Evolutionary conservation across 352 stramenopile genomes (phyloP), one percentile per base, ranked within the genome.

Genomic region (Saprolegnia parasitica): DNA sequence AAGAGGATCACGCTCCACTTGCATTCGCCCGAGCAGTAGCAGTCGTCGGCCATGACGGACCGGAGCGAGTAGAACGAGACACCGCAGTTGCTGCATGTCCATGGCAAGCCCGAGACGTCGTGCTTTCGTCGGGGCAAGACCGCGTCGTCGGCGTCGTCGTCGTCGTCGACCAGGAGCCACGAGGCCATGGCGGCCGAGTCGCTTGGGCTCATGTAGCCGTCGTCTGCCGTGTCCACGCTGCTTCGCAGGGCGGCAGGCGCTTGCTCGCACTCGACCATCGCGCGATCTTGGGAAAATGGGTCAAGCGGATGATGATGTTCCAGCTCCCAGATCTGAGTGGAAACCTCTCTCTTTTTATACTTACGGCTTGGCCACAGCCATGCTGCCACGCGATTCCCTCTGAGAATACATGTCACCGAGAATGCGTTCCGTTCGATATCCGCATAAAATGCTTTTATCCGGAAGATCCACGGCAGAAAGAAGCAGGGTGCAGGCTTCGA

Each of bases 1-100:
- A 88, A 89, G 79, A 94, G 89, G 62, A 92, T 89, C 61, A 94
- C 84, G 67, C 86, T 94, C 86, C 86, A 94, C 74, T 94, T 94
- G 83, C 86, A 94, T 75, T 94, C 86, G 65, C 86, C 86, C 35
- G 86, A 94, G 75, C 86, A 94, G 72, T 92, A 94, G 72, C 78
- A 89, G 58, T 91, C 81, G 64, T 87, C 72, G 40, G 88, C 81
- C 50, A 83, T 75, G 3, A 77, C 74, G 47, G 85, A 81, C 56
- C 86, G 80, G 56, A 92, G 74, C 56, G 83, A 89, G 71, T 90
- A 92, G 74, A 91, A 94, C 62, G 81, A 90, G 40, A 90, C 76
- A 65, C 84, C 84, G 74, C 86, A 94, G 68, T 94, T 94, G 73
- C 74, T 84, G 73, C 86, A 94, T 65, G 90, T 76, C 54, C 91